Base-by-base conservation (phyloP, 441 rosid species). In the Bocquillonia castaneifolia region DNA sequence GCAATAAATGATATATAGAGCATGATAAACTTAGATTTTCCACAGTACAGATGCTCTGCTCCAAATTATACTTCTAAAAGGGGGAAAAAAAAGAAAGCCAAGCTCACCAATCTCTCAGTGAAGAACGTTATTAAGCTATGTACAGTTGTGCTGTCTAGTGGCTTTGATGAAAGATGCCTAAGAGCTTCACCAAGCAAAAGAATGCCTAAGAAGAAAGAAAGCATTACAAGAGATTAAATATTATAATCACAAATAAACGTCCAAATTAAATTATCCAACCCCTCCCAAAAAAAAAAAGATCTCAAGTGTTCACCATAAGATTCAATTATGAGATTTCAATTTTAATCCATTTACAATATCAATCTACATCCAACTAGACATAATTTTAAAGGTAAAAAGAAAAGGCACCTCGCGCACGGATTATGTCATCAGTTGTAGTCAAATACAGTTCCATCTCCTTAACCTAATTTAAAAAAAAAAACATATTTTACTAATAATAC, bases 401-500 rank as follows among this genome's bases (percentile, higher is more conserved):
- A 59, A 25, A 68, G 53, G 61, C 79, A 91, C 98, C 97, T 84
- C 96, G 76, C 66, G 89, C 84, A 56, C 97, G 89, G 59, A 89
- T 76, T 37, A 83, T 73, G 64, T 75, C 62, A 76, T 91, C 97
- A 3, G 89, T 76, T 12, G 86, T 84, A 8, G 95, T 89, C 83
- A 91, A 76, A 85, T 89, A 91, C 92, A 86, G 70, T 2, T 80
- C 95, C 97, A 93, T 82, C 81, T 91, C 97, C 76, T 67, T 77
- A 60, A 88, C 95, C 97, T 93, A 65, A 52, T 62, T 14, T 23
- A 52, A 63, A 59, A 53, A 56, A 12, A n/a, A 45, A 25, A 47
- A 10, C 59, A 64, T 34, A 45, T n/a, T n/a, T n/a, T n/a, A n/a
- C n/a, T n/a, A 31, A 56, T 32, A n/a, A 65, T 18, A 18, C 31